Evolutionary conservation across 2,329 filamentous ascomycete genomes (phyloP), one percentile per base, ranked within the genome.

Genomic region (Microcera coccophila): DNA sequence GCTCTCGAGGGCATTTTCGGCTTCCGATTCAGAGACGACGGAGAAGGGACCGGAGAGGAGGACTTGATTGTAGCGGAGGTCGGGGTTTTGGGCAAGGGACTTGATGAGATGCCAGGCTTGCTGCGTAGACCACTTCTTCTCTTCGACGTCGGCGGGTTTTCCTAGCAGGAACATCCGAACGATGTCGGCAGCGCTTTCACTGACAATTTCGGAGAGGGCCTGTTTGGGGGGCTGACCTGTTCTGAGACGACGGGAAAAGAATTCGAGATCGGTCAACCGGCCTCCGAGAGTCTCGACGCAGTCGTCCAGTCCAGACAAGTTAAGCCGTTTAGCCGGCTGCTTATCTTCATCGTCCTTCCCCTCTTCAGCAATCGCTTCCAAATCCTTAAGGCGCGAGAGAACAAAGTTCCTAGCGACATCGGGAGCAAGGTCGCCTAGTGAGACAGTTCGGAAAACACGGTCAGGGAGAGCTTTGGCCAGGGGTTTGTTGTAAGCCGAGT

Each of bases 41-140:
- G 84, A 80, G 66, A 94, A 95, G 0, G 87, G 76, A 42, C 86
- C 81, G 4, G 83, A 80, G 2, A 95, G 77, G 1, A 96, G 70
- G 2, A 95, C 74, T 58, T 94, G 86, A 64, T 95, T 91, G 72
- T 95, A 97, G 2, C 86, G 79, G 1, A 97, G 72, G 22, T 12
- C 22, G 5, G 84, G 79, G 10, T 79, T 70, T n/a, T 76, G 64
- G 0, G 87, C 84, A 12, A 98, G 80, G 21, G 79, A 73, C 60
- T 87, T 90, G 65, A 97, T 84, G 2, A 98, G 70, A 46, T 85
- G 78, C 93, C 93, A 97, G 0, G 89, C 91, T 69, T 97, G 93
- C 59, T 93, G 84, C 4, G 81, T 73, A 0, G 83, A 87, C 87
- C 89, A 97, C 41, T 78, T 78, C 21, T 78, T 77, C 31, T 74